Evolutionary conservation across 805 yeast species (phyloP), one percentile per base, ranked within the genome.

Genomic region (Starmerella bacillaris): DNA sequence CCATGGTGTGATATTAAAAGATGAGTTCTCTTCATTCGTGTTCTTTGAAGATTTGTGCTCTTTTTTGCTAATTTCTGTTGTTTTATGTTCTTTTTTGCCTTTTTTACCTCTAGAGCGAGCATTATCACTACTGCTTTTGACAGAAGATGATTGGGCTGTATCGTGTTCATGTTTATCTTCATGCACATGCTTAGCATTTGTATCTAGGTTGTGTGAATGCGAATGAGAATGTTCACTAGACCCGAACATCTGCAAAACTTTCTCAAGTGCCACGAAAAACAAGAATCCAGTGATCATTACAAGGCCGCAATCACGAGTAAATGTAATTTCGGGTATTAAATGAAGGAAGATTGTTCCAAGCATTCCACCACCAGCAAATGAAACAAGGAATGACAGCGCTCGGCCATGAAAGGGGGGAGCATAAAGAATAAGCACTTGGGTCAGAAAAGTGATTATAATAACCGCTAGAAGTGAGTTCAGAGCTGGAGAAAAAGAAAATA

Each of bases 321-420:
- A 29, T 15, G 68, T 72, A 34, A 68, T 68, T 19, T 67, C 48
- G 3, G 89, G 89, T 31, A 78, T 54, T 39, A 78, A 49, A 52
- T 78, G 89, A 30, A 77, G 51, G 42, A 78, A 74, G 1, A 76
- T 71, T 50, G 77, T 86, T 30, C 86, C 86, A 24, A 78, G 55
- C 26, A 78, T 57, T 1, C 84, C 78, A 30, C 89, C 89, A 32
- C 72, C 65, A 11, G 86, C 84, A 56, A 78, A 76, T 30, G 79
- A 61, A 1, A 76, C 78, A 37, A 77, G 53, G 18, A 67, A 50
- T 7, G 70, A 59, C 24, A 74, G 55, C 21, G 62, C 56, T 2
- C 66, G 53, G 0, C 73, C 70, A 32, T 65, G 57, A 31, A 73
- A 69, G 20, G 31, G 32, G 5, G 49, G 49, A 14, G 40, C 20